Evolutionary conservation across 2,329 filamentous ascomycete species (phyloP).

Genomic region (Neofusicoccum umdonicola): DNA sequence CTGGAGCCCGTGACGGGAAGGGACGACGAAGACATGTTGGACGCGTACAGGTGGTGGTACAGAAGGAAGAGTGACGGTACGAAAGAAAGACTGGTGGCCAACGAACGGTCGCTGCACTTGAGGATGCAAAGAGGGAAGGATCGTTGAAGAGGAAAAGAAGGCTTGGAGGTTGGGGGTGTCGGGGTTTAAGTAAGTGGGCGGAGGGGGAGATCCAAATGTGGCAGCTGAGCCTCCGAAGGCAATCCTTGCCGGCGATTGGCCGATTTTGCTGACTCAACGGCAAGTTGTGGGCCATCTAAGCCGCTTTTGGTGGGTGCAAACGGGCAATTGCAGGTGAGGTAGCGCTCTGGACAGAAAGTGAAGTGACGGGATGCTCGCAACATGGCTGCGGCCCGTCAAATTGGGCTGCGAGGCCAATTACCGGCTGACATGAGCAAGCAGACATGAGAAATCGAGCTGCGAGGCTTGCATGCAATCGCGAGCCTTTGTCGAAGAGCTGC

Average conservation of each 20-base stretch:
- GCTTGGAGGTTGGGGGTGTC: not conserved
- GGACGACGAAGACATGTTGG: too few relatives aligned
- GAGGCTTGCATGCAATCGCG: not conserved
- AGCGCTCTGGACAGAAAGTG: not conserved
- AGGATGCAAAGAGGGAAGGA: not conserved
- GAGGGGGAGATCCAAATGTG: too few relatives aligned
- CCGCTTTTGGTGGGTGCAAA: too few relatives aligned
- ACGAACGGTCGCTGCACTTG: not conserved
- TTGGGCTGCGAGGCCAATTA: not conserved
- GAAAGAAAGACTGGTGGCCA: not conserved
- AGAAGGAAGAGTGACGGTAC: too few relatives aligned
- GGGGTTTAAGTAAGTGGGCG: not conserved
- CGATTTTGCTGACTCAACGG: too few relatives aligned
- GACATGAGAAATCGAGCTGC: not conserved
- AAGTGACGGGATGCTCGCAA: not conserved
- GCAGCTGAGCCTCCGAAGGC: not conserved
- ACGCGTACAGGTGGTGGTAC: too few relatives aligned
- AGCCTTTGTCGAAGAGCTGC: not conserved
- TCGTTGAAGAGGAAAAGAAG: not conserved
- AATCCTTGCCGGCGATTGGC: too few relatives aligned
- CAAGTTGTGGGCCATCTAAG: too few relatives aligned
- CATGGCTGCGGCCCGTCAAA: not conserved
- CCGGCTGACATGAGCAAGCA: not conserved
- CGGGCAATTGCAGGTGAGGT: too few relatives aligned
- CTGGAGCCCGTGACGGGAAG: too few relatives aligned